Evolutionary conservation across 768 basidiomycete genomes (phyloP), one percentile per base, ranked within the genome.

Genomic region (Auricularia sp.): DNA sequence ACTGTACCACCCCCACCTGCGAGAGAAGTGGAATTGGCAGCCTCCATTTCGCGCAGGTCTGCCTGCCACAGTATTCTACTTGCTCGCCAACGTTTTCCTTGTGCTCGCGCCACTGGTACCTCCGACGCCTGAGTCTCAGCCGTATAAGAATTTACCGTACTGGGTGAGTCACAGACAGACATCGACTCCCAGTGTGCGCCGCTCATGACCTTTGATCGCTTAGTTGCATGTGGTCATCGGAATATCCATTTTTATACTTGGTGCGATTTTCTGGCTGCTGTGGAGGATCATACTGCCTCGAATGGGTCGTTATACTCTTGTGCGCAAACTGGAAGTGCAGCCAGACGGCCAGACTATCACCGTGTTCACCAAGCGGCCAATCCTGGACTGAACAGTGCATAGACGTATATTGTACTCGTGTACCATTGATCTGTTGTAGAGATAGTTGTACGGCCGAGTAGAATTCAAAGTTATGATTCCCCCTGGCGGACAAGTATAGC

Each of bases 81-180:
- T 86, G 65, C 65, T 85, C 4, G 85, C 87, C 2, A 89, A 90
- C 66, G 54, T 87, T 16, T 87, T 89, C 71, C 75, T 90, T 24
- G 73, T 83, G n/a, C 67, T 80, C 39, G 82, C 83, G 3, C 88
- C 89, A 0, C 75, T 89, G 62, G 75, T 89, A 36, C 88, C 88
- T 3, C 89, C 89, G 0, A 70, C 76, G 0, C 71, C 75, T 3
- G 85, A 82, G 4, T 75, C 74, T 59, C 79, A 80, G 2, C 54
- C 62, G 3, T 90, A 89, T 68, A 76, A 82, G 29, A 70, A 76
- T 65, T 76, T 90, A 11, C 87, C 88, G 3, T 90, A 90, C 68
- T 89, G 84, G 79, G 88, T 89, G 68, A 69, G 86, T 74, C 62
- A 5, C 29, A 29, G 29, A 29, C 29, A 21, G 24, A 24, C 37